These are phyloP conservation scores for Candida nanaspora DNA, from an alignment of 805 yeast genomes.

Conservation along the genomic window DNA sequence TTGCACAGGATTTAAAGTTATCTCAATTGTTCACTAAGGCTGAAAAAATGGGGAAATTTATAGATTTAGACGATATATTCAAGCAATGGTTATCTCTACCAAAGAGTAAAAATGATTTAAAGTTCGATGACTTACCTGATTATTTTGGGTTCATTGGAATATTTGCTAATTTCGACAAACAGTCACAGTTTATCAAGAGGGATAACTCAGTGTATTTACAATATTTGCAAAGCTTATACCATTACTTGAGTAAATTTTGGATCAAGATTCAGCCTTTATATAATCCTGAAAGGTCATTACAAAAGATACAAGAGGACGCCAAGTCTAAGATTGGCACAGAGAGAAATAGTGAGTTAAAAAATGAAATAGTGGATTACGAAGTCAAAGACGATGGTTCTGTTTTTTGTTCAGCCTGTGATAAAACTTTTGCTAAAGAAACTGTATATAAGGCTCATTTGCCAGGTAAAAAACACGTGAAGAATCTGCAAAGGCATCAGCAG, in stretches of 20 bases:
- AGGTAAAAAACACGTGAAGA: constrained; percentile 72
- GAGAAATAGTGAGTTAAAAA: background rate
- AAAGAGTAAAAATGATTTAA: constrained; percentile 20
- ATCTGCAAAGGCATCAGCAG: constrained; percentile 15
- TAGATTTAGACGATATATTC: constrained; percentile 51
- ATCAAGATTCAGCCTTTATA: constrained; percentile 41
- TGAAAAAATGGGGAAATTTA: constrained; percentile 57
- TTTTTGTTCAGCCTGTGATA: constrained; percentile 61
- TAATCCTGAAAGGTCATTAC: constrained; percentile 27
- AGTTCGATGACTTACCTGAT: constrained; percentile 13
- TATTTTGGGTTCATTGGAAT: constrained; percentile 45
- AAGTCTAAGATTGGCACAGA: too few relatives aligned
- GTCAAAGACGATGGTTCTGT: constrained; percentile 21
- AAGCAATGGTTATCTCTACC: constrained; percentile 45
- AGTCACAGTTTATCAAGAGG: background rate
- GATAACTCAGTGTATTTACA: constrained; percentile 27
- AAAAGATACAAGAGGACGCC: constrained; percentile 16
- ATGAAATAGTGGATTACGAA: constrained; percentile 6
- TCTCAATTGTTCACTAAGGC: constrained; percentile 45
- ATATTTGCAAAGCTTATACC: constrained; percentile 39
- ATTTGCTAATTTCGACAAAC: constrained; percentile 32
- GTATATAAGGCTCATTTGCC: constrained; percentile 62
- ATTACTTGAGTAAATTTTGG: constrained; percentile 45
- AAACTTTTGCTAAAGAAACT: constrained; percentile 51
- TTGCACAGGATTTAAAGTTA: constrained; percentile 41